Percentiles rank a stretch among this genome's conserved stretches.
These are phyloP conservation scores for Nothophoma quercina DNA, from an alignment of 2,329 filamentous ascomycete genomes.

Conservation along the genomic window DNA sequence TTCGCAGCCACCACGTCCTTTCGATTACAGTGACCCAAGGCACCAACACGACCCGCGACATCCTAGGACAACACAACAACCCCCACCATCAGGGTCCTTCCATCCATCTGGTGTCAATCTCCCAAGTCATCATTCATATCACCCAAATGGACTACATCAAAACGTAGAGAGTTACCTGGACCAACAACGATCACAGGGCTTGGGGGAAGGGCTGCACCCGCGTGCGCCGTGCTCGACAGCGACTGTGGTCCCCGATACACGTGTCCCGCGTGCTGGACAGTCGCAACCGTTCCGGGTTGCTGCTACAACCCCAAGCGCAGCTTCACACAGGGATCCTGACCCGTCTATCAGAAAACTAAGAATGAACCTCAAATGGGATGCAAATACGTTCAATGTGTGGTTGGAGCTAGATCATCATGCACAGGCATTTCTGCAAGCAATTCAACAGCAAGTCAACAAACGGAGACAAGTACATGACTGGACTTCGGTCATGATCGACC, in stretches of 20 bases:
- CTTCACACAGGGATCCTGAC: background rate
- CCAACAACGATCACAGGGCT: too few species aligned
- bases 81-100: too few species aligned
- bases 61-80: too few species aligned
- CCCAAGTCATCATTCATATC: too few species aligned
- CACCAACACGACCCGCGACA: background rate
- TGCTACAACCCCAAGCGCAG: background rate
- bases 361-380: slow-evolving; percentile 1
- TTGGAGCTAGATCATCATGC: background rate
- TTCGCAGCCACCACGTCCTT: background rate
- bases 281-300: background rate
- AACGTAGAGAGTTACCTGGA: too few species aligned
- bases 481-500: background rate
- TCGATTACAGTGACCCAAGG: too few species aligned
- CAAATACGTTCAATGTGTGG: background rate
- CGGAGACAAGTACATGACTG: background rate
- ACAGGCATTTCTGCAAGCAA: background rate
- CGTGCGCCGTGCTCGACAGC: too few species aligned
- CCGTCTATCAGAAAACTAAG: background rate
- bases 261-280: too few species aligned
- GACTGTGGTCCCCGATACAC: too few species aligned
- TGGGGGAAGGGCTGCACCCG: too few species aligned
- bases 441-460: background rate
- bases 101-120: too few species aligned
- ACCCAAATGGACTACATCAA: too few species aligned